Evolutionary conservation across 1,284 basidiomycete species (phyloP).

Genomic region (Dichomitus squalens): DNA sequence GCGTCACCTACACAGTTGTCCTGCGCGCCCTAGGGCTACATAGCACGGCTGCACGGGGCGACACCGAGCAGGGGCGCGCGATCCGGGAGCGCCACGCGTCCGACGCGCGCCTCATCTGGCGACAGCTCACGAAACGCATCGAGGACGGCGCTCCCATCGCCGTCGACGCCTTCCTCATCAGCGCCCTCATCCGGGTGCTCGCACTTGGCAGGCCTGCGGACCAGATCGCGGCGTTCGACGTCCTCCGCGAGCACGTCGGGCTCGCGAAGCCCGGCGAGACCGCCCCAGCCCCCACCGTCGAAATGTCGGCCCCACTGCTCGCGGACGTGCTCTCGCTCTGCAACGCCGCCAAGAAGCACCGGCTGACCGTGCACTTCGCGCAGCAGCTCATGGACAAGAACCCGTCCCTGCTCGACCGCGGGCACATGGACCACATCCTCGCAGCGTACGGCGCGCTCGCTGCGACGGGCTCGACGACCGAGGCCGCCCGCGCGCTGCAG

Average conservation of each 20-base stretch:
- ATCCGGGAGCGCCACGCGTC: constrained; percentile 36
- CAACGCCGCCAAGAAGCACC: constrained; percentile 45
- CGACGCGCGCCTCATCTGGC: constrained; percentile 72
- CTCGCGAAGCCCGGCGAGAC: constrained; percentile 49
- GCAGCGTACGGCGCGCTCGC: constrained; percentile 51
- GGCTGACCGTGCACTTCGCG: constrained; percentile 55
- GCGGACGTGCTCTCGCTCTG: constrained; percentile 59
- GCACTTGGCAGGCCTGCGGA: constrained; percentile 56
- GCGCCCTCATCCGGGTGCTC: constrained; percentile 53
- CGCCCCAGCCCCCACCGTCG: constrained; percentile 37
- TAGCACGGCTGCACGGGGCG: constrained; percentile 10
- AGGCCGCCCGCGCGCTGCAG: constrained; percentile 48
- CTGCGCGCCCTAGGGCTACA: constrained; percentile 51
- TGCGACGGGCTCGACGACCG: constrained; percentile 32
- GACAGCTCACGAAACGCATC: constrained; percentile 53
- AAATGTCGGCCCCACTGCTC: constrained; percentile 50
- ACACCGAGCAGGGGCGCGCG: constrained; percentile 2
- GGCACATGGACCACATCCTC: constrained; percentile 61
- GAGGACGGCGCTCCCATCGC: constrained; percentile 45
- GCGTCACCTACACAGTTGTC: constrained; percentile 61
- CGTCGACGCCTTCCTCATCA: constrained; percentile 55
- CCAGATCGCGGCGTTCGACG: constrained; percentile 61
- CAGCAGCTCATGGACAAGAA: constrained; percentile 51
- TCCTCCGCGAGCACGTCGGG: constrained; percentile 64
- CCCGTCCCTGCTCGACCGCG: constrained; percentile 44